Conservation (phyloP, 2,329 filamentous ascomycete species). For the Hymenoscyphus fructigenus region DNA sequence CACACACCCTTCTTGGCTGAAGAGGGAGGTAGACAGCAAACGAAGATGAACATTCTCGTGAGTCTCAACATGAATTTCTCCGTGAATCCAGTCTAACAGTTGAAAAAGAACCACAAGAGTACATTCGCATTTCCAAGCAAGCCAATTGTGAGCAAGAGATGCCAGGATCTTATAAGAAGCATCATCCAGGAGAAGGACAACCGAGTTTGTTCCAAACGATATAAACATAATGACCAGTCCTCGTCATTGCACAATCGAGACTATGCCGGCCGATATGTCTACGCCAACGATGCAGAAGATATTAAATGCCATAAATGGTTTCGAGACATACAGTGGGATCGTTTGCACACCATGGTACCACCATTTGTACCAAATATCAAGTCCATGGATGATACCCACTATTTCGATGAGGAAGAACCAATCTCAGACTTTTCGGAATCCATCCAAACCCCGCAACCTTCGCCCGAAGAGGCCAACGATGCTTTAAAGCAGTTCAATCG, state of each 20-base stretch:
- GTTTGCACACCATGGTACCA: slow-evolving; percentile 66
- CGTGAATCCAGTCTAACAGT: slow-evolving; percentile 19
- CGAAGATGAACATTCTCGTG: slow-evolving; percentile 81
- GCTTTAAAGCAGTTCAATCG: slow-evolving; percentile 36
- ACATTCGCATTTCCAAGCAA: slow-evolving; percentile 70
- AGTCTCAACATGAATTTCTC: slow-evolving; percentile 35
- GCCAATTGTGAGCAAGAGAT: slow-evolving; percentile 65
- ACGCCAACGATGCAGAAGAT: slow-evolving; percentile 79
- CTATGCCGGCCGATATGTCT: slow-evolving; percentile 64
- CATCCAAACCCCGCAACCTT: slow-evolving; percentile 16
- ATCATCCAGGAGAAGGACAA: slow-evolving; percentile 73
- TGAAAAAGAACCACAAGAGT: slow-evolving; percentile 63
- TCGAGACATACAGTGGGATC: slow-evolving; percentile 73
- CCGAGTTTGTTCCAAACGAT: slow-evolving; percentile 74
- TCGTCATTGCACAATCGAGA: slow-evolving; percentile 32
- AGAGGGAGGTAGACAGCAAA: slow-evolving; percentile 69
- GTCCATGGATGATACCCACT: slow-evolving; percentile 72
- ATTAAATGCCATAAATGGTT: slow-evolving; percentile 92
- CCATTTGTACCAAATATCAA: slow-evolving; percentile 78
- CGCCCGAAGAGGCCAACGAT: slow-evolving; percentile 31
- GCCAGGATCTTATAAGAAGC: slow-evolving; percentile 72
- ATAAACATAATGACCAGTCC: slow-evolving; percentile 63
- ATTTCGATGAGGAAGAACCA: slow-evolving; percentile 82
- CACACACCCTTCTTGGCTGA: slow-evolving; percentile 86
- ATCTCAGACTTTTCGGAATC: slow-evolving; percentile 63